phyloP scores from a whole-genome alignment of 441 rosid genomes.

The Jatropha multifida region DNA sequence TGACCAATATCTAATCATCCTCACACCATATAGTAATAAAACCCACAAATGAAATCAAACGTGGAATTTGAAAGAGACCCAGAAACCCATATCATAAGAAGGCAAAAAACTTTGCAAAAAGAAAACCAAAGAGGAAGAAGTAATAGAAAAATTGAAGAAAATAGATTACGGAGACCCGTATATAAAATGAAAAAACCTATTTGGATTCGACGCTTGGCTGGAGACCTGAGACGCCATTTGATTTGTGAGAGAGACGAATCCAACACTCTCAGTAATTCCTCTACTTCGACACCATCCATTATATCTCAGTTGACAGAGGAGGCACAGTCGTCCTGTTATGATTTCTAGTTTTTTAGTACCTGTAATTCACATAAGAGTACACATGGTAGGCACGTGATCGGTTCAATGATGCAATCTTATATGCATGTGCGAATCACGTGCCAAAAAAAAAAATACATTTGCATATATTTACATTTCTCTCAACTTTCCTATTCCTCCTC shows the following conservation, averaged over 20 bases:
- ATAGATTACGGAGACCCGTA: not conserved
- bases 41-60: not conserved
- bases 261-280: conserved; percentile 51
- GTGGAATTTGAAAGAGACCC: not conserved
- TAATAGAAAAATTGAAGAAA: not conserved
- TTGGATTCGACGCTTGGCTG: conserved; percentile 70
- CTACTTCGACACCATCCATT: conserved; percentile 48
- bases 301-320: not conserved
- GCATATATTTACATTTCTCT: too few relatives aligned
- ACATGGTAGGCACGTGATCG: too few relatives aligned
- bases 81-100: not conserved
- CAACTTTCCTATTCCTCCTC: too few relatives aligned
- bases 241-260: conserved; percentile 49
- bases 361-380: too few relatives aligned
- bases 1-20: not conserved
- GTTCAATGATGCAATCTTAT: too few relatives aligned
- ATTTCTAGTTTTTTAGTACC: too few relatives aligned
- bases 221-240: conserved; percentile 77
- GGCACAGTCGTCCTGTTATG: too few relatives aligned
- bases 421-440: conserved; percentile 12
- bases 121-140: not conserved
- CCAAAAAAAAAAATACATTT: not conserved
- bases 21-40: not conserved
- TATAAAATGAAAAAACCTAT: conserved; percentile 44
- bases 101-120: not conserved